A percentile compares a stretch with the other conserved stretches of the same genome.
Evolutionary conservation across 2,329 filamentous ascomycete genomes (phyloP).

Genomic region (Fusarium torulosum): DNA sequence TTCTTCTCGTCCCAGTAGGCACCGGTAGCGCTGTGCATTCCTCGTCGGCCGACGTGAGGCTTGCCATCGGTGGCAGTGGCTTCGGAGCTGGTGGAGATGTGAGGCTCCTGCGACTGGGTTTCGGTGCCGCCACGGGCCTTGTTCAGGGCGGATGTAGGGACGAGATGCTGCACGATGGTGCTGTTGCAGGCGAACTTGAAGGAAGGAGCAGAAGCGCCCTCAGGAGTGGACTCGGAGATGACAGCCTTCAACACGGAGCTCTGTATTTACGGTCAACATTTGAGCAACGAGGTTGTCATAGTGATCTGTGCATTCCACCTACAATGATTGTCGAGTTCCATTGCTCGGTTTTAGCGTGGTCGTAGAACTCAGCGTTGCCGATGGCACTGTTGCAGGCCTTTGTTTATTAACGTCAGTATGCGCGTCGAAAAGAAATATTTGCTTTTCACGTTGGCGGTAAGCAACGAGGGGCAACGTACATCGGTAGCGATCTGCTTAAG

Average conservation of each 20-base stretch:
- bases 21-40: conserved; percentile 88
- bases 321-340: conserved; percentile 98
- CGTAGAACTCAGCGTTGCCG: conserved; percentile 81
- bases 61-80: conserved; percentile 72
- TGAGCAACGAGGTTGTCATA: conserved; percentile 6
- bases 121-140: conserved; percentile 67
- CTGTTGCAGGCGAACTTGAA: conserved; percentile 98
- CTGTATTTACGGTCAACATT: conserved; percentile 57
- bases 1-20: conserved; percentile 93
- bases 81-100: conserved; percentile 67
- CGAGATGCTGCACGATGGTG: conserved; percentile 96
- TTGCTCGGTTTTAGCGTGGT: conserved; percentile 83
- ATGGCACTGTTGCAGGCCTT: conserved; percentile 88
- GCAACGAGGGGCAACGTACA: conserved; percentile 64
- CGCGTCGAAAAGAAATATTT: conserved; percentile 14
- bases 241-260: conserved; percentile 82
- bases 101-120: conserved; percentile 62
- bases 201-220: conserved; percentile 67
- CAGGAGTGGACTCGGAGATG: conserved; percentile 78
- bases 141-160: conserved; percentile 74
- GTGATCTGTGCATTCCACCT: conserved; percentile 47
- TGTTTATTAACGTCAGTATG: conserved; percentile 26
- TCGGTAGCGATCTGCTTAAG: conserved; percentile 88
- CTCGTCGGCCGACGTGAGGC: conserved; percentile 83
- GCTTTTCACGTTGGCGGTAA: conserved; percentile 39